Conservation (phyloP, 331 rosid species). For the Pyrus hybrid region DNA sequence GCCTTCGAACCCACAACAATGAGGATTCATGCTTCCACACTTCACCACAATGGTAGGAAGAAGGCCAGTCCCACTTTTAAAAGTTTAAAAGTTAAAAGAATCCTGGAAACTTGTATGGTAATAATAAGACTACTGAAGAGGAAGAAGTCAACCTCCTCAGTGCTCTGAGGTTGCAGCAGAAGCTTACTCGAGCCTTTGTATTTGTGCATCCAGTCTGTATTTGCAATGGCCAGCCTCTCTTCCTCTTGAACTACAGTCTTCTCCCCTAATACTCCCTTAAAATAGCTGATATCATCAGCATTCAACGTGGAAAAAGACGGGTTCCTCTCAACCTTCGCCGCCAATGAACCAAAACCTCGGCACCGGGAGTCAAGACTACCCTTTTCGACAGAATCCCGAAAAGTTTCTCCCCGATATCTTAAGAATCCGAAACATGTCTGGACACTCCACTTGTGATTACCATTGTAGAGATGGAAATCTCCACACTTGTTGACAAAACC, state of each 20-base stretch:
- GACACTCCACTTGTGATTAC: slow-evolving; percentile 4
- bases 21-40: too few relatives aligned
- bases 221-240: slow-evolving; percentile 57
- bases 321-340: slow-evolving; percentile 41
- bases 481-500: background rate
- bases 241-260: slow-evolving; percentile 79
- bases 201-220: slow-evolving; percentile 87
- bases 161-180: slow-evolving; percentile 60
- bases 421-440: background rate
- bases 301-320: slow-evolving; percentile 48
- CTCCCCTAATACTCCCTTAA: slow-evolving; percentile 57
- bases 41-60: too few relatives aligned
- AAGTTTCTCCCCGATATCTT: slow-evolving; percentile 4
- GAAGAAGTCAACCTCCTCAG: slow-evolving; percentile 59
- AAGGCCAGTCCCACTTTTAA: background rate
- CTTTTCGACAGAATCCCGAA: slow-evolving; percentile 4
- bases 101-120: background rate
- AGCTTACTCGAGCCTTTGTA: slow-evolving; percentile 80
- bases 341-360: slow-evolving; percentile 36
- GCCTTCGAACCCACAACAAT: too few relatives aligned
- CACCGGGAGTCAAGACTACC: slow-evolving; percentile 25
- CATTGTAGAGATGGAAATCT: slow-evolving; percentile 1
- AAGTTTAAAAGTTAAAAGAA: background rate
- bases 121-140: background rate
- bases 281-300: slow-evolving; percentile 58